A percentile compares a stretch with the other conserved stretches of the same genome.
Conservation (phyloP, 805 yeast species). For the Yamadazyma olivae region DNA sequence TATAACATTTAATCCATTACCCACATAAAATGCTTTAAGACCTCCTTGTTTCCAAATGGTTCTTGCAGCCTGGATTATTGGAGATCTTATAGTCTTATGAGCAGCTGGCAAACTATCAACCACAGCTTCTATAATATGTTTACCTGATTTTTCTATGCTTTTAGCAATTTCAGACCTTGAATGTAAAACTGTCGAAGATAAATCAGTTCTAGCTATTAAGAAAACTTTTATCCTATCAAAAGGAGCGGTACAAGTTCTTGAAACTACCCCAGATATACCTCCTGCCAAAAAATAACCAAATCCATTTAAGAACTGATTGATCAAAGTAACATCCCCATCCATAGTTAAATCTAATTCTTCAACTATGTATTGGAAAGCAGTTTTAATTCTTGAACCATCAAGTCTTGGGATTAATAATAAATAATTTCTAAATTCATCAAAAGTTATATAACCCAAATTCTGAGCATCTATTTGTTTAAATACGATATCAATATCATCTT, state of each 20-base stretch:
- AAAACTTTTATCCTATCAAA: conserved; percentile 93
- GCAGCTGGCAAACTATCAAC: conserved; percentile 27
- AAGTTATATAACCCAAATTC: conserved; percentile 67
- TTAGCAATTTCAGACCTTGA: conserved; percentile 45
- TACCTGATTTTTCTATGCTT: conserved; percentile 23
- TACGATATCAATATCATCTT: conserved; percentile 50
- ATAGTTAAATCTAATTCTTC: conserved; percentile 79
- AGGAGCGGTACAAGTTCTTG: conserved; percentile 96
- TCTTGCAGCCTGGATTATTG: conserved; percentile 74
- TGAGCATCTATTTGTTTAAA: conserved; percentile 55
- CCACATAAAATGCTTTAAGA: conserved; percentile 82
- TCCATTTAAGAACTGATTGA: conserved; percentile 75
- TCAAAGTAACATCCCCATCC: conserved; percentile 89
- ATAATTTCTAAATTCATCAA: conserved; percentile 83
- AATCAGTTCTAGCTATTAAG: conserved; percentile 84
- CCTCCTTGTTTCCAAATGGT: conserved; percentile 90
- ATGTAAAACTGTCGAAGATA: conserved; percentile 65
- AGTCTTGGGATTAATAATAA: conserved; percentile 78
- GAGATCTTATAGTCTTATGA: conserved; percentile 57
- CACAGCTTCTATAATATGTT: conserved; percentile 1
- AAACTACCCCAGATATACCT: conserved; percentile 91
- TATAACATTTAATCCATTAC: conserved; percentile 88
- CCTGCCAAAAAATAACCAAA: conserved; percentile 93
- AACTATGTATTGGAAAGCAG: conserved; percentile 78
- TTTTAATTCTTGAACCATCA: conserved; percentile 70